phyloP scores from a whole-genome alignment of 495 filamentous ascomycete species.

The Aspergillus heteromorphus region DNA sequence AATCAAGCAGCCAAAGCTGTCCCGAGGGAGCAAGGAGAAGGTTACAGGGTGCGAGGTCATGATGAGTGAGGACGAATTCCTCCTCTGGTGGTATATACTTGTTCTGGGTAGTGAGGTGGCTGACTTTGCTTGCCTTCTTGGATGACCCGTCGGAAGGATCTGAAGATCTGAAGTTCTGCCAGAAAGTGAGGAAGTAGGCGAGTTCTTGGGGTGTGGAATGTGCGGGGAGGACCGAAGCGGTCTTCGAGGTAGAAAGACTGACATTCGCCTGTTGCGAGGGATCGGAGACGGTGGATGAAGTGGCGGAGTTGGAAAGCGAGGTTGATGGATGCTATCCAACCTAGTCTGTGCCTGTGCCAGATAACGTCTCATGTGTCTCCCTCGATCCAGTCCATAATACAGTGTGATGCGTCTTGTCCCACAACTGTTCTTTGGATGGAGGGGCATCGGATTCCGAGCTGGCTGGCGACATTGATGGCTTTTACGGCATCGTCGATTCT shows the following conservation, averaged over 20 bases:
- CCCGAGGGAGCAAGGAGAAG: conserved; percentile 12
- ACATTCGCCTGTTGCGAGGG: conserved; percentile 11
- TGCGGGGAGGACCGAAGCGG: conserved; percentile 8
- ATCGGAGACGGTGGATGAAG: conserved; percentile 2
- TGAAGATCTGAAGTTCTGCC: background rate
- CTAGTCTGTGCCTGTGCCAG: conserved; percentile 4
- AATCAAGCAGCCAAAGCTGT: conserved; percentile 15
- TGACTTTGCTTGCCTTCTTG: background rate
- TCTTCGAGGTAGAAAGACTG: conserved; percentile 18
- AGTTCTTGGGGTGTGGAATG: conserved; percentile 1
- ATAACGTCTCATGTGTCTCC: conserved; percentile 3
- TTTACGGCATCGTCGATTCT: background rate
- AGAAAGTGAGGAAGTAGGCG: background rate
- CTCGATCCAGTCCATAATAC: conserved; percentile 4
- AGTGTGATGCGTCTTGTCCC: background rate
- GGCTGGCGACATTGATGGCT: background rate
- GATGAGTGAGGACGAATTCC: background rate
- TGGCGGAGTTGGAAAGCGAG: conserved; percentile 9
- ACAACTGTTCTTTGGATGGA: background rate
- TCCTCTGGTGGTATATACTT: no score
- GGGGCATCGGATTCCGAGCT: background rate
- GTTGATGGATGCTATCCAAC: conserved; percentile 8
- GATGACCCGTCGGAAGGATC: background rate
- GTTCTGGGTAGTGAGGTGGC: no score
- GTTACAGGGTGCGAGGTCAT: conserved; percentile 1